A percentile compares a stretch with the other conserved stretches of the same genome.
These are phyloP conservation scores for Mycena venus DNA, from an alignment of 768 basidiomycete species.

Conservation along the genomic window DNA sequence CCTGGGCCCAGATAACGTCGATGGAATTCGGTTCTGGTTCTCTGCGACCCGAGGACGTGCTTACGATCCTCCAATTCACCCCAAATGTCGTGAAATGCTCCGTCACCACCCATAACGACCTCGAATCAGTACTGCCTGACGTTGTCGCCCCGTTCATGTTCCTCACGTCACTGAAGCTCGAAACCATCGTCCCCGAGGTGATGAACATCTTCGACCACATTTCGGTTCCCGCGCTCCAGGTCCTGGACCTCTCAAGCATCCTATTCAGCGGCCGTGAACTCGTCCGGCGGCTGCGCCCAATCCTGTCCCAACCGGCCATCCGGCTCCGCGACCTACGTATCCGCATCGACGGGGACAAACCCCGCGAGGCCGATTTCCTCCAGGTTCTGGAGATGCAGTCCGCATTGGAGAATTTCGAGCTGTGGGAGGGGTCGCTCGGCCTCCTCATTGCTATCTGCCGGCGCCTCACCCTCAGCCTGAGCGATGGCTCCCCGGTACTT, in stretches of 20 bases:
- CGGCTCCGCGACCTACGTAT: background rate
- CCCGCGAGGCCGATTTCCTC: background rate
- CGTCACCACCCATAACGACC: background rate
- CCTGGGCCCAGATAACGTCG: background rate
- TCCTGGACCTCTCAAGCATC: background rate
- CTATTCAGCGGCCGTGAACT: background rate
- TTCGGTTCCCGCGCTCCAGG: background rate
- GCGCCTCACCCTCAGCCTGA: too few species aligned
- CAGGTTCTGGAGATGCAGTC: constrained; percentile 1
- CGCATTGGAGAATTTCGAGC: background rate
- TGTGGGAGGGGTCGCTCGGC: background rate
- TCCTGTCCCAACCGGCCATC: background rate
- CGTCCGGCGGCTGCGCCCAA: background rate
- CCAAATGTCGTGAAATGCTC: background rate
- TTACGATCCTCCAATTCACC: background rate
- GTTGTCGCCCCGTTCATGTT: background rate
- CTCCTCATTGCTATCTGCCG: background rate
- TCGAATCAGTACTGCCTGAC: background rate
- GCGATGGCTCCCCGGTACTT: background rate
- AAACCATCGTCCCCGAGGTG: background rate
- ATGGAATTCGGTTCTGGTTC: background rate
- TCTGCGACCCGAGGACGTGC: background rate
- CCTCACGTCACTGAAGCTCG: background rate
- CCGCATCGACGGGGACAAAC: background rate
- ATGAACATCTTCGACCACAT: background rate